Percentiles rank a stretch among this genome's conserved stretches.
Conservation (phyloP, 2,329 filamentous ascomycete genomes). For the Verticillium longisporum region DNA sequence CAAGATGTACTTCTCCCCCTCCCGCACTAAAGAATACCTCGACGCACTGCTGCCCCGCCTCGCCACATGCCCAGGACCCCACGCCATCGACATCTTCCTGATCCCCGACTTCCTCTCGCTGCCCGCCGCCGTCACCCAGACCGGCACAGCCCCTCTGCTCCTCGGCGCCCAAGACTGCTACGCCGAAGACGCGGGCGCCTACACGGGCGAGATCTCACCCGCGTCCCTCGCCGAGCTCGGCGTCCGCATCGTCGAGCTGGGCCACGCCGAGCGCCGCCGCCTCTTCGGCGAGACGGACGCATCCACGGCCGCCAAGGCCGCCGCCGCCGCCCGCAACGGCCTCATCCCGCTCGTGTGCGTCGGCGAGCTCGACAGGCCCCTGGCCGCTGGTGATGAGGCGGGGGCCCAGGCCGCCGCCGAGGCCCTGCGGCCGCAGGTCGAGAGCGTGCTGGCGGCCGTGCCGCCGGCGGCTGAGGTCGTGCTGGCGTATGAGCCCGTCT, state of each 20-base stretch:
- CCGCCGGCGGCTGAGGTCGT: slow-evolving; percentile 61
- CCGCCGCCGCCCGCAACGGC: slow-evolving; percentile 59
- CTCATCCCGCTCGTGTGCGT: slow-evolving; percentile 76
- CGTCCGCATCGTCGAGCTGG: slow-evolving; percentile 67
- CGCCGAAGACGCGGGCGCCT: slow-evolving; percentile 63
- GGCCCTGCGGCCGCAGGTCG: slow-evolving; percentile 62
- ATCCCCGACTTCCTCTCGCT: slow-evolving; percentile 73
- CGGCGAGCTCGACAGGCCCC: slow-evolving; percentile 53
- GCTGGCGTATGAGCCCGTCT: slow-evolving; percentile 81
- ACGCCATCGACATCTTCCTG: slow-evolving; percentile 59
- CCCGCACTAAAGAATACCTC: slow-evolving; percentile 53
- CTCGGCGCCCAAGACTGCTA: slow-evolving; percentile 73
- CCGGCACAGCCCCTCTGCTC: slow-evolving; percentile 41
- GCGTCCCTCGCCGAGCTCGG: slow-evolving; percentile 60
- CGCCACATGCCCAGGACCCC: slow-evolving; percentile 25
- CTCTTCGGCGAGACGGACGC: slow-evolving; percentile 71
- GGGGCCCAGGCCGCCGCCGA: slow-evolving; percentile 52
- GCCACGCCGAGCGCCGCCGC: slow-evolving; percentile 70
- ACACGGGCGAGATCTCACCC: slow-evolving; percentile 72
- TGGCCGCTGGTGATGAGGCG: slow-evolving; percentile 11
- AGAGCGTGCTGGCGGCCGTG: slow-evolving; percentile 53
- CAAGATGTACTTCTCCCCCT: slow-evolving; percentile 74
- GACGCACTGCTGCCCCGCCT: slow-evolving; percentile 38
- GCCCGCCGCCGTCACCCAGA: slow-evolving; percentile 38
- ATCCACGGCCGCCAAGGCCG: slow-evolving; percentile 60